Evolutionary conservation across 208 protist species (phyloP).

Genomic region (Strigomonas oncopelti): DNA sequence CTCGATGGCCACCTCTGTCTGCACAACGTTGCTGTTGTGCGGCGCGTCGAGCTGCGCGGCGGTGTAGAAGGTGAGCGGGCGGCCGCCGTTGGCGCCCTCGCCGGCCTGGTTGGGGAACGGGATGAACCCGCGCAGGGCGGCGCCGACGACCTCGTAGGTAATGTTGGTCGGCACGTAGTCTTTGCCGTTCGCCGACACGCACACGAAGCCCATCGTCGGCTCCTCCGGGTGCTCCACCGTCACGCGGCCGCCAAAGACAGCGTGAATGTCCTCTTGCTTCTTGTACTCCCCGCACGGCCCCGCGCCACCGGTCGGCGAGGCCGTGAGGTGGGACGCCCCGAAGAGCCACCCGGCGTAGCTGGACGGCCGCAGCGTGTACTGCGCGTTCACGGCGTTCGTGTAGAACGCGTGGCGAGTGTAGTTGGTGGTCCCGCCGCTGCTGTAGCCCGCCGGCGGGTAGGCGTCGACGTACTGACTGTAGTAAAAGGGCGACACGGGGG

Average conservation of each 20-base stretch:
- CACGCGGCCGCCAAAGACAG: conserved; percentile 26
- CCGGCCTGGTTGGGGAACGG: conserved; percentile 12
- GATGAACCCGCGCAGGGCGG: conserved; percentile 50
- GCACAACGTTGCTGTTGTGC: neutral
- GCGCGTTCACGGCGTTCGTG: neutral
- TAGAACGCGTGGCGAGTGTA: conserved; percentile 7
- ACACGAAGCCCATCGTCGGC: conserved; percentile 54
- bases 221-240: conserved; percentile 36
- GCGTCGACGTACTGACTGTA: conserved; percentile 22
- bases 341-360: neutral
- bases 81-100: conserved; percentile 11
- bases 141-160: conserved; percentile 70
- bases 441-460: conserved; percentile 3
- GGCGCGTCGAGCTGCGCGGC: neutral
- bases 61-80: conserved; percentile 24
- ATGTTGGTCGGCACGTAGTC: conserved; percentile 56
- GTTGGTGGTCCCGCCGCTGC: conserved; percentile 10
- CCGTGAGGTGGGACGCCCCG: conserved; percentile 8
- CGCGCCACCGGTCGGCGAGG: neutral
- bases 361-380: neutral
- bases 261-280: conserved; percentile 52
- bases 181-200: conserved; percentile 59
- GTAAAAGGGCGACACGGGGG: conserved; percentile 42
- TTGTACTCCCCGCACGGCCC: conserved; percentile 60
- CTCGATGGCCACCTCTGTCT: conserved; percentile 23